Evolutionary conservation across 202 grass and related monocot species (phyloP).

Genomic region (Bolboschoenoplectus hybrid): DNA sequence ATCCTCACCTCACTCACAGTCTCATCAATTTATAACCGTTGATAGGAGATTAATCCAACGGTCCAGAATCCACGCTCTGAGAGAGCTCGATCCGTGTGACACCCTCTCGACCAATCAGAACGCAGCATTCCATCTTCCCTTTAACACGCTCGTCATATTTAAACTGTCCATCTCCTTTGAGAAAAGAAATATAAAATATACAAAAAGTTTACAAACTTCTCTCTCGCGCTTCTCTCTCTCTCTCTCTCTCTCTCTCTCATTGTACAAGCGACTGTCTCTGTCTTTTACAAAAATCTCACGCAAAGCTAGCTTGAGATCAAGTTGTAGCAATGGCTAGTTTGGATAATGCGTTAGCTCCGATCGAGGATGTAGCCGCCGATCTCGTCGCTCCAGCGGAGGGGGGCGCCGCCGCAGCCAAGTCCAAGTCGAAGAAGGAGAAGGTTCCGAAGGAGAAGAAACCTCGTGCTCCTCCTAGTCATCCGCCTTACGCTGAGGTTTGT

Average conservation of each 20-base stretch:
- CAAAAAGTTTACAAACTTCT: not conserved
- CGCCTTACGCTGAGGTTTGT: slow-evolving; percentile 69
- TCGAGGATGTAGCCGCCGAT: slow-evolving; percentile 37
- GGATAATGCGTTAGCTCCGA: slow-evolving; percentile 25
- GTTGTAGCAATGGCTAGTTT: slow-evolving; percentile 42
- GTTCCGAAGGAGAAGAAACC: slow-evolving; percentile 67
- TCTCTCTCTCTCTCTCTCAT: not conserved
- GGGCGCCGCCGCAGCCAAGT: not conserved
- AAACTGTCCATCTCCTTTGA: slow-evolving; percentile 28
- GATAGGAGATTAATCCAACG: slow-evolving; percentile 33
- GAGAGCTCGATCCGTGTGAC: slow-evolving; percentile 53
- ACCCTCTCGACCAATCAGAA: slow-evolving; percentile 43
- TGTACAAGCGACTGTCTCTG: not conserved
- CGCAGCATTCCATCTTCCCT: not conserved
- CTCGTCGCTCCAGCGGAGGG: not conserved
- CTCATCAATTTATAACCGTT: slow-evolving; percentile 27
- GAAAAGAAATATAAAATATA: not conserved
- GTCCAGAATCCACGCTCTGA: not conserved
- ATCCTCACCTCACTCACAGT: not conserved
- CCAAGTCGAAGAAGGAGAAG: slow-evolving; percentile 56
- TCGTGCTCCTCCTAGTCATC: slow-evolving; percentile 37
- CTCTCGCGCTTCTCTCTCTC: not conserved
- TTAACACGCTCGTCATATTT: slow-evolving; percentile 48
- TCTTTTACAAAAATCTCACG: not conserved
- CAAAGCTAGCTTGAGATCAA: too few species aligned